Evolutionary conservation across 2,329 filamentous ascomycete species (phyloP), one percentile per base, ranked within the genome.

Genomic region (Proliferodiscus dingleyae): DNA sequence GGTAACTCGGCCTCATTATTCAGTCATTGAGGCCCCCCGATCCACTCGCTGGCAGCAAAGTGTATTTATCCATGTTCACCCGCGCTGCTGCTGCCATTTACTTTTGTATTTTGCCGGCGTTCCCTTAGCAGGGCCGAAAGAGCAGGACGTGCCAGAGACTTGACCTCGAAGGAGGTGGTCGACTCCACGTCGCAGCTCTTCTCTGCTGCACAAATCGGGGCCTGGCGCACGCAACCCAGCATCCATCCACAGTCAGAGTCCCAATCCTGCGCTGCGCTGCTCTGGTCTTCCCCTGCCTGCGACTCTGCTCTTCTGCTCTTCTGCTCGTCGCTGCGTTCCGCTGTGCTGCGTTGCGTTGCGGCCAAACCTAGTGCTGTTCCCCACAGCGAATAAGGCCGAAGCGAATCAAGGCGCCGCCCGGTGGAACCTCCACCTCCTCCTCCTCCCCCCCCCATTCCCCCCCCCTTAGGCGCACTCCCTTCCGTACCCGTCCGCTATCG

Each of bases 321-420:
- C 4, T 33, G n/a, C 9, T 19, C 19, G 32, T 15, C 23, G 37
- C 16, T 36, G 29, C 39, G 34, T n/a, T 26, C 22, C 26, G 22
- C 22, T 40, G 37, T 19, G 22, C 4, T 33, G n/a, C 9, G 30
- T 29, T 41, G 21, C 23, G 37, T 21, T 36, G 29, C 39, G 34
- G 40, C 15, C 40, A 42, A 47, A 47, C 28, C 40, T 37, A 26
- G 29, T 13, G 11, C 13, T 16, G 19, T 46, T 49, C 47, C 43
- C 47, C 47, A 49, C 47, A 49, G 21, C 24, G 39, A 45, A 44
- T 45, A 45, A 39, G 38, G 47, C 42, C 47, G 42, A 45, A 34
- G 38, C 45, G 45, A 47, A 47, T 47, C 16, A 46, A 28, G 21
- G 38, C 9, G 22, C 24, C 38, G 34, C 19, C 34, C 34, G 33